Evolutionary conservation across 2,329 filamentous ascomycete species (phyloP).

Genomic region (Ophiocordyceps sinensis): DNA sequence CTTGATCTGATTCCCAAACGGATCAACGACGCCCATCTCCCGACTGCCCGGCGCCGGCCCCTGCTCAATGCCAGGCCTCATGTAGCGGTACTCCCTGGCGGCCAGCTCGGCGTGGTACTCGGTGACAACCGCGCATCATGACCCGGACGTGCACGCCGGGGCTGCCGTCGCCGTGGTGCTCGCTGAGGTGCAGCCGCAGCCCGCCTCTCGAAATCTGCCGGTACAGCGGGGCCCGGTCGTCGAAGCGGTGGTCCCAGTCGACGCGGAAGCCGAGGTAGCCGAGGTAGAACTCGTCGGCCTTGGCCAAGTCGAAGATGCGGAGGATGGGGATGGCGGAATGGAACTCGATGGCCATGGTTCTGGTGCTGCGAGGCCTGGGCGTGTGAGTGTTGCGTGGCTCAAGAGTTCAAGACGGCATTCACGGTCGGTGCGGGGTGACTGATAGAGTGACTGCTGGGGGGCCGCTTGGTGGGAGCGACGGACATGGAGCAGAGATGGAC

Average conservation of each 20-base stretch:
- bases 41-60: constrained; percentile 1
- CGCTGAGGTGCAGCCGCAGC: constrained; percentile 6
- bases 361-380: not conserved
- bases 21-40: constrained; percentile 6
- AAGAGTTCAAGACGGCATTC: not conserved
- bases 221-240: constrained; percentile 7
- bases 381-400: no score
- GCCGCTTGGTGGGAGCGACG: no score
- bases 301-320: constrained; percentile 8
- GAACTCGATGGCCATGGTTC: constrained; percentile 3
- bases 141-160: constrained; percentile 5
- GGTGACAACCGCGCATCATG: constrained; percentile 1
- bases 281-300: constrained; percentile 9
- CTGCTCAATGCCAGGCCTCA: constrained; percentile 6
- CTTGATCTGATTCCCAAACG: constrained; percentile 7
- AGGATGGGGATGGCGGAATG: constrained; percentile 6
- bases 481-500: not conserved
- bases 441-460: no score
- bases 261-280: constrained; percentile 6
- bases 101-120: constrained; percentile 5
- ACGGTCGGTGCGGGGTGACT: not conserved
- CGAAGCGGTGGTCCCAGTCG: constrained; percentile 9
- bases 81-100: constrained; percentile 6
- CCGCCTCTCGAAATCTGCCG: constrained; percentile 6
- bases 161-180: constrained; percentile 8